These are phyloP conservation scores for Saccharum spontaneum DNA, from an alignment of 176 grass and related monocot genomes.

Conservation along the genomic window DNA sequence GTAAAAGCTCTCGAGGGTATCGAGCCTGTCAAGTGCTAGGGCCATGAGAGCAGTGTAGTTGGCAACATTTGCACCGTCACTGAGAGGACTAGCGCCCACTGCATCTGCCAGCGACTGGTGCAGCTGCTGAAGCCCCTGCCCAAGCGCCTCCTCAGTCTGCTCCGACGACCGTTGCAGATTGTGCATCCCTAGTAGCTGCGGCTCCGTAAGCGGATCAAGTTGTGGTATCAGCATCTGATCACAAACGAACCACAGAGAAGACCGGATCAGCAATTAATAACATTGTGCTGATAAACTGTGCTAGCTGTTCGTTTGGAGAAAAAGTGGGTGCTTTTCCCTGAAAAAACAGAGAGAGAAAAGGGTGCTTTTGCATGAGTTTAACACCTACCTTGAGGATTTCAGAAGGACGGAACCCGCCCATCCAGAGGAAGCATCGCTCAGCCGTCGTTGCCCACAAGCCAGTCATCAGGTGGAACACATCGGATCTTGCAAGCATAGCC, in stretches of 20 bases:
- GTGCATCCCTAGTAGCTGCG: slow-evolving; percentile 73
- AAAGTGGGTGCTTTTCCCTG: neutral
- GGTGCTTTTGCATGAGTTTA: no score
- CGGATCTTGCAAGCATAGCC: slow-evolving; percentile 54
- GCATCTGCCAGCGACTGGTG: slow-evolving; percentile 60
- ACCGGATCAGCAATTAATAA: neutral
- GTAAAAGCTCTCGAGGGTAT: slow-evolving; percentile 73
- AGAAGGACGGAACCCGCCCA: slow-evolving; percentile 90
- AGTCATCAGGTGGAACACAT: slow-evolving; percentile 88
- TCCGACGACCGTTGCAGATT: slow-evolving; percentile 75
- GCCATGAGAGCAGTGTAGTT: slow-evolving; percentile 69
- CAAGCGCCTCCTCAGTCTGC: slow-evolving; percentile 83
- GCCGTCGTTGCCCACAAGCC: slow-evolving; percentile 74
- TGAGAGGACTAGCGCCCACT: slow-evolving; percentile 56
- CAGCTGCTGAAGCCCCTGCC: slow-evolving; percentile 75
- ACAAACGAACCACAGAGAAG: neutral
- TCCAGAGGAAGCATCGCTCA: slow-evolving; percentile 95
- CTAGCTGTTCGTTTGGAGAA: neutral
- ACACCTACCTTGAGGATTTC: slow-evolving; percentile 51
- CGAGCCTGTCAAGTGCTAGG: slow-evolving; percentile 65
- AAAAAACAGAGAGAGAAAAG: neutral
- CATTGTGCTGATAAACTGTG: neutral
- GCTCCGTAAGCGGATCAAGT: slow-evolving; percentile 82
- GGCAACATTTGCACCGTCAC: slow-evolving; percentile 43
- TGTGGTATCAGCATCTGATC: slow-evolving; percentile 79